phyloP scores from a whole-genome alignment of 345 rosid genomes.

The Hevea brasiliensis region DNA sequence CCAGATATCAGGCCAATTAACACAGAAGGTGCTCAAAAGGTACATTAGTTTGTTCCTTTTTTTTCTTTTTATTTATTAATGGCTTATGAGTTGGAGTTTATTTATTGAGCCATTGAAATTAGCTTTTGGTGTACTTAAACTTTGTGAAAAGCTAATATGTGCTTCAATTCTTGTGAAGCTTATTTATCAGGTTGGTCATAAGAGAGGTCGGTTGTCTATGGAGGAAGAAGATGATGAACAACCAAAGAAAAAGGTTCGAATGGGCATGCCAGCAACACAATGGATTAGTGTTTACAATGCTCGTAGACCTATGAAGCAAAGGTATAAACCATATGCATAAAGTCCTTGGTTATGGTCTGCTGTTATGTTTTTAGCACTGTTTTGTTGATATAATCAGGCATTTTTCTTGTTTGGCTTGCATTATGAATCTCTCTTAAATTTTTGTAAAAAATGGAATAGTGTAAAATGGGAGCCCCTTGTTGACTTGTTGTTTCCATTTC shows the following conservation, averaged over 20 bases:
- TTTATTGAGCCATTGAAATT: too few species aligned
- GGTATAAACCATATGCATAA: constrained; percentile 35
- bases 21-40: constrained; percentile 97
- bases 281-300: constrained; percentile 94
- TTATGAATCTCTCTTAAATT: neutral
- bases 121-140: neutral
- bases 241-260: constrained; percentile 78
- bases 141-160: neutral
- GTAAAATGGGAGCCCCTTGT: neutral
- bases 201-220: constrained; percentile 66
- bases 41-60: constrained; percentile 24
- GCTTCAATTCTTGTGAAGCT: constrained; percentile 20
- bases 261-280: constrained; percentile 91
- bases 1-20: constrained; percentile 70
- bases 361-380: neutral
- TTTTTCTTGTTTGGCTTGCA: neutral
- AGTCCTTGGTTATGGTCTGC: constrained; percentile 6
- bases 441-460: neutral
- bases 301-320: constrained; percentile 94
- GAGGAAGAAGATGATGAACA: constrained; percentile 92
- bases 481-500: too few species aligned
- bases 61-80: neutral
- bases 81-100: too few species aligned
- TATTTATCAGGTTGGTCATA: constrained; percentile 65
- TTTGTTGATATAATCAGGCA: neutral